Conservation (phyloP, 129 eudicot species). For the Glebionis coronaria region DNA sequence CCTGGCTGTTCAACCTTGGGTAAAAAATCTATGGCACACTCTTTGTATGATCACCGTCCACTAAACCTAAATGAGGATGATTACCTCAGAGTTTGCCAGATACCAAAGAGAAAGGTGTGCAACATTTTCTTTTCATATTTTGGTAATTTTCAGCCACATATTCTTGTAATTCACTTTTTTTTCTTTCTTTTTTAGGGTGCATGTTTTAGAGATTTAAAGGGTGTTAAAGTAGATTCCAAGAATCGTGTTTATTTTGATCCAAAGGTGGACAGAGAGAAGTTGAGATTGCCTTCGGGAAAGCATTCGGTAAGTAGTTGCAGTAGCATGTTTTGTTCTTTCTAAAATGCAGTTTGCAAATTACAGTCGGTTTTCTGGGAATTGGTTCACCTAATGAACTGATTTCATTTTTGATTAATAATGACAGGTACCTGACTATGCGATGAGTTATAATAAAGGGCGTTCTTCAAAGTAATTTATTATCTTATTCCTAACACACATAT, state of each 20-base stretch:
- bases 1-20: conserved; percentile 25
- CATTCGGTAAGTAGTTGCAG: too few species aligned
- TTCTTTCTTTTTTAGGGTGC: conserved; percentile 48
- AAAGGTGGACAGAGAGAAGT: conserved; percentile 39
- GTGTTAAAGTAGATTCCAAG: conserved; percentile 34
- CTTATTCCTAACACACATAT: too few species aligned
- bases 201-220: conserved; percentile 58
- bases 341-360: background rate
- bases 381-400: too few species aligned
- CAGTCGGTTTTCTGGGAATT: background rate
- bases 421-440: conserved; percentile 77
- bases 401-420: background rate
- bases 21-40: conserved; percentile 6
- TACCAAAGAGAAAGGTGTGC: conserved; percentile 64
- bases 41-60: conserved; percentile 65
- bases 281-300: conserved; percentile 49
- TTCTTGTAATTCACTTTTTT: background rate
- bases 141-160: too few species aligned
- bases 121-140: too few species aligned
- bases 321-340: too few species aligned
- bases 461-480: conserved; percentile 50
- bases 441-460: conserved; percentile 45
- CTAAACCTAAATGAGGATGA: conserved; percentile 56
- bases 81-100: conserved; percentile 49
- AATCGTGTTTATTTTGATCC: conserved; percentile 70